Evolutionary conservation across 192 early-diverging fungal genomes (phyloP).

Genomic region (Backusella tuberculispora): DNA sequence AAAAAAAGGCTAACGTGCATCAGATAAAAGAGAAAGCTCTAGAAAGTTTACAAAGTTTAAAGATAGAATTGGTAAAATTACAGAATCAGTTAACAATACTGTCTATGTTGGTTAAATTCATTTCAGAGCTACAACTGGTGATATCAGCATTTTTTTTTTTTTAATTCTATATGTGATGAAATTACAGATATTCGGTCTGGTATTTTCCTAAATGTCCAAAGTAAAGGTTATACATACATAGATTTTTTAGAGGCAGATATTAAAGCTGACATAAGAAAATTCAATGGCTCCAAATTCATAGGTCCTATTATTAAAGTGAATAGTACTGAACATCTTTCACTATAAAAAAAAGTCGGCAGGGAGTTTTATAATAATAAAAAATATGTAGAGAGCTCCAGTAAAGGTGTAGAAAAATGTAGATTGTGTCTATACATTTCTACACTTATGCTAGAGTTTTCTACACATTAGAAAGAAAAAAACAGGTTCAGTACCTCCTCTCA

Average conservation of each 20-base stretch:
- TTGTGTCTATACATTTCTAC: no score
- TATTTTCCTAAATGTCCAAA: conserved; percentile 61
- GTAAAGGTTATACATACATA: conserved; percentile 90
- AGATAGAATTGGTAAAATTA: conserved; percentile 49
- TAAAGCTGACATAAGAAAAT: conserved; percentile 66
- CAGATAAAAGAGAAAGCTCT: neutral
- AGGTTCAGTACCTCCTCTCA: no score
- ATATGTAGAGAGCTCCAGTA: no score
- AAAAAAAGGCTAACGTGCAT: neutral
- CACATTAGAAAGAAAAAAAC: no score
- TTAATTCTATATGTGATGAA: conserved; percentile 70
- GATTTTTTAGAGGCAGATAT: conserved; percentile 73
- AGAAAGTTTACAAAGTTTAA: conserved; percentile 41
- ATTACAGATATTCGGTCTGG: conserved; percentile 64
- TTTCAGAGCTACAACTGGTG: conserved; percentile 69
- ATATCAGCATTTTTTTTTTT: conserved; percentile 60
- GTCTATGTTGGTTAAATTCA: conserved; percentile 77
- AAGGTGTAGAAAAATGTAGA: no score
- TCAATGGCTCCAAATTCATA: conserved; percentile 74
- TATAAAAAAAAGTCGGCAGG: no score
- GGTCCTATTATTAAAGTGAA: conserved; percentile 84
- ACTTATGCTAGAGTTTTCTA: no score
- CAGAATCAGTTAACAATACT: conserved; percentile 52
- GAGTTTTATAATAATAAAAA: no score
- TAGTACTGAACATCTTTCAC: conserved; percentile 56